phyloP scores from a whole-genome alignment of 2,329 filamentous ascomycete genomes.

The Ceratocystis destructans region DNA sequence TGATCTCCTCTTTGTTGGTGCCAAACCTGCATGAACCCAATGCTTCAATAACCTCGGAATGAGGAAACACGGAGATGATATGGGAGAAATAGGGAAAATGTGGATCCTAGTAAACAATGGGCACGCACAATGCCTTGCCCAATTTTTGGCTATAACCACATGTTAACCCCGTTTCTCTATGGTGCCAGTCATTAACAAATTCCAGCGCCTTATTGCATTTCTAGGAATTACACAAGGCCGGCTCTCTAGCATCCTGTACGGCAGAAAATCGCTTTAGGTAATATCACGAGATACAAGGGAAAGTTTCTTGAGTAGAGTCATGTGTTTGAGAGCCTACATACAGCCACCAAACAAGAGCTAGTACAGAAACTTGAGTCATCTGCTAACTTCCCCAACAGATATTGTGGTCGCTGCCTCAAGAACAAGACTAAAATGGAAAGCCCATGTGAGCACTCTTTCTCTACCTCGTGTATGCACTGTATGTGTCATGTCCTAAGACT shows the following conservation, averaged over 20 bases:
- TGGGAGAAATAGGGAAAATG: neutral
- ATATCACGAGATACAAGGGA: neutral
- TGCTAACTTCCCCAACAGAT: neutral
- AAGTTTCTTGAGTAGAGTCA: neutral
- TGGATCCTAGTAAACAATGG: neutral
- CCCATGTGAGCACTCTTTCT: no score
- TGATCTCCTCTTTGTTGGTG: neutral
- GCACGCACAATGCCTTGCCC: neutral
- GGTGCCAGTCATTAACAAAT: no score
- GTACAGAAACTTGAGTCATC: neutral
- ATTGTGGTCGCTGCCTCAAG: no score
- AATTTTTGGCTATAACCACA: neutral
- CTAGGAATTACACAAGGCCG: neutral
- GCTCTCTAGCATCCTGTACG: neutral
- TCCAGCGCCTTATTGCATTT: neutral
- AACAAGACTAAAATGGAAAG: no score
- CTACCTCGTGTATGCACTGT: no score
- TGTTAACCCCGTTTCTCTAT: neutral
- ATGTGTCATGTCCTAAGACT: no score
- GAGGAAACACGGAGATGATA: neutral
- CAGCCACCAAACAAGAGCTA: neutral
- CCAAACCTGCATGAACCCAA: conserved; percentile 5
- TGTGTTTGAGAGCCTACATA: neutral
- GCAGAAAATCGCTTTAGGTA: neutral
- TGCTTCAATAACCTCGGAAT: neutral